Evolutionary conservation across 1,139 yeast species (phyloP), one percentile per base, ranked within the genome.

Genomic region (Yamadazyma jaroonii): DNA sequence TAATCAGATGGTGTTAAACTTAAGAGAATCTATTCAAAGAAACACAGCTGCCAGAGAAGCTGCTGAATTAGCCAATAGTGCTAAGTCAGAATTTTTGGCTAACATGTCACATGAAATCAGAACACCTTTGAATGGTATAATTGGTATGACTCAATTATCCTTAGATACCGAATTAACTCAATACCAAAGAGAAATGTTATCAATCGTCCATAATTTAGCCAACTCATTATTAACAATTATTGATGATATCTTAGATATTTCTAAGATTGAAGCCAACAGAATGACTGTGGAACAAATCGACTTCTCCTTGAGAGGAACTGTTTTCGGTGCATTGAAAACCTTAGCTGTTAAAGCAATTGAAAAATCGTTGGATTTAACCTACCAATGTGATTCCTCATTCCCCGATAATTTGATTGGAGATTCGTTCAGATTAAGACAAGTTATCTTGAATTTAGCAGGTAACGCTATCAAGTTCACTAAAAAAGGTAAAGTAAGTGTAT

Each of bases 1-100:
- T 57, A 87, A 87, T 61, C 95, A 86, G 68, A 87, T 87, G 96
- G 95, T 87, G 57, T 74, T 84, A 48, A 85, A 86, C 55, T 70
- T 87, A 53, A 76, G 95, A 59, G 96, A 87, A 57, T 84, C 94
- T 2, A 86, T 87, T 59, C 95, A 87, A 62, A 79, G 95, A 60
- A 87, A 86, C 55, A 86, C 96, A 0, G 94, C 92, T 7, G 96
- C 96, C 1, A 79, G 95, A 63, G 95, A 87, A 61, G 96, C 95
- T 27, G 96, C 96, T 31, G 95, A 87, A 55, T 71, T 85, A 54
- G 95, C 95, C 8, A 87, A 87, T 58, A 74, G 86, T 51, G 89
- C 95, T n/a, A 87, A 87, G 61, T 85, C 95, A 4, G 96, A 87
- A 59, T 87, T 87, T 57, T 72, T 87, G 63, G 95, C 95, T 27